Conservation (phyloP, 2,329 filamentous ascomycete genomes). For the Colletotrichum lupini region DNA sequence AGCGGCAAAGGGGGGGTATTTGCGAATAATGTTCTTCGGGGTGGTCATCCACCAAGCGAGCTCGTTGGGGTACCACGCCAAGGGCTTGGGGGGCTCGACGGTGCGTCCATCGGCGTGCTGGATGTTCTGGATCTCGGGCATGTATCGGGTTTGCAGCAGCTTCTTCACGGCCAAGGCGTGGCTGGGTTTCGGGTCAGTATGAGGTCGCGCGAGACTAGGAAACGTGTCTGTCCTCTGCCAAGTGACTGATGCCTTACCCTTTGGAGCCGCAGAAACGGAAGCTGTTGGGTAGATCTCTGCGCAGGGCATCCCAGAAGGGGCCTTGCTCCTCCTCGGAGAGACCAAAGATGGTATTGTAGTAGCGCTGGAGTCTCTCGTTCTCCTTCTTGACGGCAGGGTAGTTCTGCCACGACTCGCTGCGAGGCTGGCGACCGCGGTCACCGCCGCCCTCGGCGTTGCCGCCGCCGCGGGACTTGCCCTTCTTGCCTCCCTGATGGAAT, state of each 20-base stretch:
- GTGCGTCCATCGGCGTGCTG: constrained; percentile 82
- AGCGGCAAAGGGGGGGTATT: constrained; percentile 91
- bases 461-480: constrained; percentile 29
- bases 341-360: constrained; percentile 83
- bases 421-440: constrained; percentile 33
- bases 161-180: constrained; percentile 94
- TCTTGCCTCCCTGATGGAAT: constrained; percentile 23
- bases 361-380: constrained; percentile 87
- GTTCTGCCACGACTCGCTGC: constrained; percentile 34
- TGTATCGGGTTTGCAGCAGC: constrained; percentile 87
- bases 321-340: constrained; percentile 82
- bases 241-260: constrained; percentile 65
- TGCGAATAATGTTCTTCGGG: constrained; percentile 93
- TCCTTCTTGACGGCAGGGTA: constrained; percentile 77
- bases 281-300: constrained; percentile 91
- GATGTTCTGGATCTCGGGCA: constrained; percentile 89
- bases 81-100: constrained; percentile 83
- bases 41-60: constrained; percentile 99
- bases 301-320: constrained; percentile 86
- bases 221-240: not conserved
- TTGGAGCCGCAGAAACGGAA: constrained; percentile 98
- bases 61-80: constrained; percentile 93
- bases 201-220: not conserved
- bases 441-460: constrained; percentile 13
- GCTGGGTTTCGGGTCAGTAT: constrained; percentile 51